Percentiles rank a stretch among this genome's conserved stretches.
These are phyloP conservation scores for Blastobotrys malaysiensis DNA, from an alignment of 1,139 yeast genomes.

Conservation along the genomic window DNA sequence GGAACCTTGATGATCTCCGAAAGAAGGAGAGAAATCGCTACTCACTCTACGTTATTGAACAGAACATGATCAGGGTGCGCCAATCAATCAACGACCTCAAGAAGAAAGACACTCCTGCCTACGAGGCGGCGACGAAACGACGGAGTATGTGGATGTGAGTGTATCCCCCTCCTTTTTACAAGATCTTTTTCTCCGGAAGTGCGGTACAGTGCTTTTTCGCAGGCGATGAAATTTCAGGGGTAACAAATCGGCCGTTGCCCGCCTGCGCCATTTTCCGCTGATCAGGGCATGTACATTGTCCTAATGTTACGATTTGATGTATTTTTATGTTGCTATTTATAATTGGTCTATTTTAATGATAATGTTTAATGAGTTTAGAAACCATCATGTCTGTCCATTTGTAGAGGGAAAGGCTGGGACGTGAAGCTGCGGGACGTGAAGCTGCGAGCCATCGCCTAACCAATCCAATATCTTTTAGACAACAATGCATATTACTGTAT, in stretches of 20 bases:
- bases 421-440: too few relatives aligned
- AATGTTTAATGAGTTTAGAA: background rate
- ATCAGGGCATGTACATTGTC: background rate
- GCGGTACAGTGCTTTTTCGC: background rate
- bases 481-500: too few relatives aligned
- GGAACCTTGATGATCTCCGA: conserved; percentile 1
- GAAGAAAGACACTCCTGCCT: background rate
- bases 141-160: background rate
- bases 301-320: background rate
- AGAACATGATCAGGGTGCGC: conserved; percentile 2
- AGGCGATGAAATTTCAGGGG: background rate
- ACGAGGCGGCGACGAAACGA: background rate
- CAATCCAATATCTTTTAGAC: too few relatives aligned
- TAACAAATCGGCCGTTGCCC: background rate
- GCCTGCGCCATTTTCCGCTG: background rate
- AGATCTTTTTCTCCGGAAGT: background rate
- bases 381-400: background rate
- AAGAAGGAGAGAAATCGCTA: background rate
- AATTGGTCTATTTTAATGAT: background rate
- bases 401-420: background rate
- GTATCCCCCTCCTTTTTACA: too few relatives aligned
- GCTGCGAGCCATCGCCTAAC: too few relatives aligned
- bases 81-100: background rate
- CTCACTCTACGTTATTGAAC: conserved; percentile 2
- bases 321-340: background rate